phyloP scores from a whole-genome alignment of 2,329 filamentous ascomycete species.

The Fulvia fulva region DNA sequence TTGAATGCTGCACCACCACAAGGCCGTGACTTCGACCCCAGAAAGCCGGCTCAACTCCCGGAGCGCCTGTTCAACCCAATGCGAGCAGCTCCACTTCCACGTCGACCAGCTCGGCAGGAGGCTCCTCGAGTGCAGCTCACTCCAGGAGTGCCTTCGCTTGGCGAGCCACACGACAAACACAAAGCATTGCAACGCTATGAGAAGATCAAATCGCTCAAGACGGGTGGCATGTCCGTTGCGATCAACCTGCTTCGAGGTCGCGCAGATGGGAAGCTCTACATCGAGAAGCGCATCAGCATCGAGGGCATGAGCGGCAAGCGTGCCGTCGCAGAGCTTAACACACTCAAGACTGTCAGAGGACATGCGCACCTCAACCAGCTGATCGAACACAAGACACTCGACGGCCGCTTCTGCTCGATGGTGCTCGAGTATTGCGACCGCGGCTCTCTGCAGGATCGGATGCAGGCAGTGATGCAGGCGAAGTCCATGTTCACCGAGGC shows the following conservation, averaged over 20 bases:
- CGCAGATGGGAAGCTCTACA: conserved; percentile 9
- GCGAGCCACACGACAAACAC: neutral
- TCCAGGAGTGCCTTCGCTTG: neutral
- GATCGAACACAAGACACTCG: conserved; percentile 4
- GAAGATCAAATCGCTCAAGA: conserved; percentile 6
- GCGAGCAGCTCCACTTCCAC: neutral
- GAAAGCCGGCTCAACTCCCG: neutral
- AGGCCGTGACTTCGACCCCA: neutral
- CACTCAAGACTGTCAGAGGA: conserved; percentile 4
- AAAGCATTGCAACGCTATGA: conserved; percentile 1
- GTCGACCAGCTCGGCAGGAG: neutral
- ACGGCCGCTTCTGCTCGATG: conserved; percentile 2
- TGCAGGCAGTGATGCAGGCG: neutral
- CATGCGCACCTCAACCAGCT: conserved; percentile 8
- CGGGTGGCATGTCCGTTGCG: conserved; percentile 10
- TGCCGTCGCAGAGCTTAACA: conserved; percentile 6
- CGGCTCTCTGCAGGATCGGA: conserved; percentile 5
- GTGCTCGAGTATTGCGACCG: conserved; percentile 15
- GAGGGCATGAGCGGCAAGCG: neutral
- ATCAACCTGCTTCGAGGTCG: conserved; percentile 8
- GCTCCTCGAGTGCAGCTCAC: neutral
- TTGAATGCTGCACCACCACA: neutral
- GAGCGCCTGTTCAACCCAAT: neutral
- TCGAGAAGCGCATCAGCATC: conserved; percentile 14
- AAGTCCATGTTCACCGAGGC: neutral